These are phyloP conservation scores for Fraxinus platypoda DNA, from an alignment of 305 asterid species.

Conservation along the genomic window DNA sequence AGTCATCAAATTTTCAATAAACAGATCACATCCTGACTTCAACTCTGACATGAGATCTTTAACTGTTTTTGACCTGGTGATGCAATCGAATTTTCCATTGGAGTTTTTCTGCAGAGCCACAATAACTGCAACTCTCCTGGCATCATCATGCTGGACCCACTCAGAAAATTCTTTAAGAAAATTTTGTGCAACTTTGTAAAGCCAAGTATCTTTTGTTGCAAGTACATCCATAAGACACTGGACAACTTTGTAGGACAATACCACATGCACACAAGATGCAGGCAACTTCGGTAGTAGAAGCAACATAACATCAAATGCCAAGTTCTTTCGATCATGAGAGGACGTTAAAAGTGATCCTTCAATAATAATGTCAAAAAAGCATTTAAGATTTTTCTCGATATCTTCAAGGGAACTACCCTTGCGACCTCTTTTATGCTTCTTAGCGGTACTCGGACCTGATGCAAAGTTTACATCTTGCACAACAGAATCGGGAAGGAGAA, in stretches of 20 bases:
- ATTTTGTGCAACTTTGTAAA: constrained; percentile 71
- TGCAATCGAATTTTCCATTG: constrained; percentile 78
- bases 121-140: constrained; percentile 73
- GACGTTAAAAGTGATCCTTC: constrained; percentile 84
- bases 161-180: constrained; percentile 76
- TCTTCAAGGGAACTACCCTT: constrained; percentile 65
- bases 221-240: constrained; percentile 89
- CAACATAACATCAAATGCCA: constrained; percentile 72
- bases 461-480: constrained; percentile 54
- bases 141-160: constrained; percentile 71
- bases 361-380: constrained; percentile 67
- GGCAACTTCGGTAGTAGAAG: constrained; percentile 80
- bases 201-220: constrained; percentile 81
- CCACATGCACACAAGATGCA: constrained; percentile 47
- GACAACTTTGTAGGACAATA: constrained; percentile 70
- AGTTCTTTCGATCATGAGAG: constrained; percentile 89
- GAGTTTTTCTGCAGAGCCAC: constrained; percentile 88
- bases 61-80: constrained; percentile 76
- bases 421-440: constrained; percentile 77
- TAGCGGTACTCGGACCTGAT: constrained; percentile 41
- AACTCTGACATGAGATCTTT: constrained; percentile 74
- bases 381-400: constrained; percentile 52
- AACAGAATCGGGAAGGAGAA: constrained; percentile 60
- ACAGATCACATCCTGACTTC: constrained; percentile 62
- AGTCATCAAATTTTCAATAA: constrained; percentile 60